Evolutionary conservation across 208 protist species (phyloP).

Genomic region (Spongospora subterranea): DNA sequence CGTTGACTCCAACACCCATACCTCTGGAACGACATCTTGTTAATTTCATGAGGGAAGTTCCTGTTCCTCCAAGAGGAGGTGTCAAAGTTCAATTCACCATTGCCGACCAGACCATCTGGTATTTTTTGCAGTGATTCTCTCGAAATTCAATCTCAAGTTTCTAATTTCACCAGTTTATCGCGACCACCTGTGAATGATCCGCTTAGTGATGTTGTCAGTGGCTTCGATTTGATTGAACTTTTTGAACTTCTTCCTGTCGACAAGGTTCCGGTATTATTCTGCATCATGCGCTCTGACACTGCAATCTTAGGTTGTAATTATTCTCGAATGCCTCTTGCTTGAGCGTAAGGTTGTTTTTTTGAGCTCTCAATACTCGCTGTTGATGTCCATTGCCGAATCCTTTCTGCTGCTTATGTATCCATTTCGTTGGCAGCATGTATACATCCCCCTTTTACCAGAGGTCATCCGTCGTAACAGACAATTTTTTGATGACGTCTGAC

Average conservation of each 20-base stretch:
- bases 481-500: neutral
- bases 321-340: constrained; percentile 41
- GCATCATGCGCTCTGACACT: neutral
- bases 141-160: too few species aligned
- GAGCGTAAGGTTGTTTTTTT: constrained; percentile 60
- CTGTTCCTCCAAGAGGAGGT: constrained; percentile 30
- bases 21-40: constrained; percentile 38
- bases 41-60: constrained; percentile 51
- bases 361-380: constrained; percentile 61
- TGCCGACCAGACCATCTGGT: constrained; percentile 57
- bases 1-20: constrained; percentile 43
- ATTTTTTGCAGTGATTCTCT: neutral
- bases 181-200: neutral
- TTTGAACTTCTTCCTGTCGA: constrained; percentile 38
- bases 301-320: constrained; percentile 34
- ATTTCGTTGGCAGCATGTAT: constrained; percentile 60
- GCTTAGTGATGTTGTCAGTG: neutral
- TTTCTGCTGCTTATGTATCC: constrained; percentile 66
- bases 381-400: constrained; percentile 60
- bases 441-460: constrained; percentile 62
- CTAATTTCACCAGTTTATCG: neutral
- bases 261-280: neutral
- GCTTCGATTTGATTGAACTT: constrained; percentile 44
- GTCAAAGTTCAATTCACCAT: constrained; percentile 46
- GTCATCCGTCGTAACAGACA: neutral